These are phyloP conservation scores for Royoungia palumana DNA, from an alignment of 768 basidiomycete species.

Conservation along the genomic window DNA sequence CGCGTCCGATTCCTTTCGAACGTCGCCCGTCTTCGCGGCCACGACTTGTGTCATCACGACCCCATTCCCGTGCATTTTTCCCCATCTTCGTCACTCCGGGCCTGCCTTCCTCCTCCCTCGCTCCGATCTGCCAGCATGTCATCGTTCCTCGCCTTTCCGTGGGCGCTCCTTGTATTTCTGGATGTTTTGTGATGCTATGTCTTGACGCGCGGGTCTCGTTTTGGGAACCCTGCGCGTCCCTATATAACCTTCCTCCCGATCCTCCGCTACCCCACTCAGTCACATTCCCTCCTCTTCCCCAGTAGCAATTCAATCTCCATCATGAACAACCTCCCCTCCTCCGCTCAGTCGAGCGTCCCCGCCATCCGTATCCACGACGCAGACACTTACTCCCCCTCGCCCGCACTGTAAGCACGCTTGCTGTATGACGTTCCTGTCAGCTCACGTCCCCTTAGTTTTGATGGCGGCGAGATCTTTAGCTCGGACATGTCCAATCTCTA, in stretches of 20 bases:
- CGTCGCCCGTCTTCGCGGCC: no score
- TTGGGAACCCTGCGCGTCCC: not conserved
- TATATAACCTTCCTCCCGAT: slow-evolving; percentile 19
- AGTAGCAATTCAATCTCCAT: not conserved
- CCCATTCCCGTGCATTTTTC: not conserved
- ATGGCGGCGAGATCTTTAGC: not conserved
- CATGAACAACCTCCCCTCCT: slow-evolving; percentile 12
- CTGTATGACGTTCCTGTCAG: not conserved
- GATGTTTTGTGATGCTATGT: slow-evolving; percentile 2
- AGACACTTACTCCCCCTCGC: slow-evolving; percentile 5
- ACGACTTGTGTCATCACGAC: not conserved
- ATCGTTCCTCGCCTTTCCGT: no score
- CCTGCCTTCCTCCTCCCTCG: not conserved
- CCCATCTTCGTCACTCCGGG: slow-evolving; percentile 4
- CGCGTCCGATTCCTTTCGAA: slow-evolving; percentile 3
- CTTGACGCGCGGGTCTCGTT: slow-evolving; percentile 4
- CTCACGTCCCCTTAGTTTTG: slow-evolving; percentile 17
- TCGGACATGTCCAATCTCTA: not conserved
- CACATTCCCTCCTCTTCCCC: slow-evolving; percentile 5
- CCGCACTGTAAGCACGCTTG: slow-evolving; percentile 15
- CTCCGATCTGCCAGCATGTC: no score
- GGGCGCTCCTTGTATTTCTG: not conserved
- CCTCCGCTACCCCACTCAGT: slow-evolving; percentile 2
- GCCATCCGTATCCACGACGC: slow-evolving; percentile 13
- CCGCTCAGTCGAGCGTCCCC: slow-evolving; percentile 9